Conservation (phyloP, 148 eudicot genomes). For the Talinum fruticosum region DNA sequence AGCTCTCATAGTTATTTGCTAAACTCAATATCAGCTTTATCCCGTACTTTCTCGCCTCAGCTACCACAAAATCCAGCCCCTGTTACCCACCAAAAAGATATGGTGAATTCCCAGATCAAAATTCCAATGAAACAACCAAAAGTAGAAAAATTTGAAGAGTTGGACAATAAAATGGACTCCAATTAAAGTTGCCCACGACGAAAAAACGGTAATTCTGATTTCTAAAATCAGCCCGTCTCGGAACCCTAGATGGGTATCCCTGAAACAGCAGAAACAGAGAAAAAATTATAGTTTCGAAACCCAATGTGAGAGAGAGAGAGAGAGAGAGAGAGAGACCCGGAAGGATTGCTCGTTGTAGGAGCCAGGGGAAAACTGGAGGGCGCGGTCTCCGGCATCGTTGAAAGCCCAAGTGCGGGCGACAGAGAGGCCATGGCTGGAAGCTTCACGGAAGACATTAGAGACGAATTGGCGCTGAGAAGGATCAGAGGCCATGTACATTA, state of each 20-base stretch:
- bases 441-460: constrained; percentile 64
- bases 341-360: constrained; percentile 75
- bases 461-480: constrained; percentile 71
- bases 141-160: neutral
- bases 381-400: constrained; percentile 71
- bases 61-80: constrained; percentile 96
- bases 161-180: too few species aligned
- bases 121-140: neutral
- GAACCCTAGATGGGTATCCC: neutral
- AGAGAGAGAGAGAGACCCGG: constrained; percentile 39
- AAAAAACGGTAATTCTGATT: too few species aligned
- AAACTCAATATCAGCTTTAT: constrained; percentile 76
- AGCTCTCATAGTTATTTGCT: constrained; percentile 74
- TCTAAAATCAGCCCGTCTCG: neutral
- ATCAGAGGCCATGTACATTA: constrained; percentile 80
- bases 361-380: constrained; percentile 85
- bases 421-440: constrained; percentile 66
- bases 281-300: neutral
- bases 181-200: too few species aligned
- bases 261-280: neutral
- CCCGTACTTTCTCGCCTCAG: constrained; percentile 85
- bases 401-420: constrained; percentile 97
- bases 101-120: neutral
- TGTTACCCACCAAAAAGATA: constrained; percentile 19
- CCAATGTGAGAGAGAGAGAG: neutral